These are phyloP conservation scores for Cutaneotrichosporon mucoides DNA, from an alignment of 1,284 basidiomycete species.

Conservation along the genomic window DNA sequence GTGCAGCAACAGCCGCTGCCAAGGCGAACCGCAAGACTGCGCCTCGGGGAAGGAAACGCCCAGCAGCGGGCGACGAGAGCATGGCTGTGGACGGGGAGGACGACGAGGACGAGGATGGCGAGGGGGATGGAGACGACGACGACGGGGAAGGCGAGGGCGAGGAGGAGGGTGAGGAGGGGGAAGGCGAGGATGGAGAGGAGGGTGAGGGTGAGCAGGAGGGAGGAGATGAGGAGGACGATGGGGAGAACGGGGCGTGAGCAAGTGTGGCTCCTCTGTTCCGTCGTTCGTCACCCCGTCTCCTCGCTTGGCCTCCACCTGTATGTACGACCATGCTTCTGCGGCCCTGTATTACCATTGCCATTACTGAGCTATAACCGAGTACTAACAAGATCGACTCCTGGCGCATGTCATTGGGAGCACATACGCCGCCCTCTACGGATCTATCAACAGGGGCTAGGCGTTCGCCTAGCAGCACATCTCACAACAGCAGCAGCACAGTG, in stretches of 20 bases:
- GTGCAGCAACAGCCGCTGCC: conserved; percentile 22
- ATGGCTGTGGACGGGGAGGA: conserved; percentile 25
- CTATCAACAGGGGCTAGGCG: background rate
- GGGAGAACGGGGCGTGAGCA: background rate
- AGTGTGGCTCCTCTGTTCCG: too few relatives aligned
- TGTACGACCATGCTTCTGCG: background rate
- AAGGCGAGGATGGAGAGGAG: conserved; percentile 8
- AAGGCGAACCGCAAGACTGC: conserved; percentile 37
- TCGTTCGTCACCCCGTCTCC: background rate
- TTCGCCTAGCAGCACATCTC: background rate
- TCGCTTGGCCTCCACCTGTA: background rate
- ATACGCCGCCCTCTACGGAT: background rate
- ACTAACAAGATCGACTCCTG: too few relatives aligned
- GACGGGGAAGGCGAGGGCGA: conserved; percentile 23
- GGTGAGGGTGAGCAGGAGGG: conserved; percentile 12
- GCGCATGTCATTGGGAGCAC: background rate
- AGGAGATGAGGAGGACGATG: conserved; percentile 6
- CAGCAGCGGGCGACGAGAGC: conserved; percentile 27
- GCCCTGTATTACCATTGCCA: background rate
- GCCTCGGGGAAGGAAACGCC: conserved; percentile 23
- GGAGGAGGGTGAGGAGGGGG: conserved; percentile 17
- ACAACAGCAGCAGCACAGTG: conserved; percentile 4
- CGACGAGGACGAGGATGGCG: conserved; percentile 41
- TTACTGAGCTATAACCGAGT: too few relatives aligned
- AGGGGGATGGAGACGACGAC: conserved; percentile 21